Base-by-base conservation (phyloP, 192 early-diverging fungal species). In the Umbelopsis sp. region DNA sequence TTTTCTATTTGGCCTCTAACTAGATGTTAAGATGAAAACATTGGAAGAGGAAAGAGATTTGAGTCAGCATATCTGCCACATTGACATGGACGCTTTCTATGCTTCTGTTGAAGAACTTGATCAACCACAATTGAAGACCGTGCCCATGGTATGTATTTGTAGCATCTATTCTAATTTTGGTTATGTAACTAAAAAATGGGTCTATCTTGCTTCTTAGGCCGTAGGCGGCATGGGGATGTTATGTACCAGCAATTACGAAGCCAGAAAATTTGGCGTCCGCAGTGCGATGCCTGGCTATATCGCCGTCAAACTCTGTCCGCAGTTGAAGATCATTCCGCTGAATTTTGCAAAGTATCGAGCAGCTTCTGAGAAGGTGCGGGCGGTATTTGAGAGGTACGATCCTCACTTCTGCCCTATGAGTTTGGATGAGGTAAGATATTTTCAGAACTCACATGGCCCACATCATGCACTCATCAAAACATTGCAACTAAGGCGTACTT, bases 61-160 rank as follows among this genome's bases (percentile, higher is more conserved):
- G 21, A 71, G 70, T 9, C 78, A 83, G 25, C 71, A 50, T 37
- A 90, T 92, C 35, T 84, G 86, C 13, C 88, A 88, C 73, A 76
- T 91, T 33, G 90, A 91, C 68, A 91, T 91, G 90, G 87, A 90
- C 67, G 89, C 91, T 10, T 92, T 88, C 51, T 92, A 89, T 73
- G 88, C 88, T 0, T 84, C 88, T 2, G 87, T 92, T 1, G 91
- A 91, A 79, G 88, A 89, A 74, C 80, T 85, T 16, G 89, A 92
- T 52, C 55, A 78, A 3, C 87, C 91, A 0, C 78, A 84, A n/a
- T 65, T 91, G 20, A 87, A 87, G 66, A 64, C 53, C 10, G 82
- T 81, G 25, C 88, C 89, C 13, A 88, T 92, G 87, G 87, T 74
- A 61, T 4, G 27, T 41, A 41, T 2, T 33, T 35, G 12, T 18